These are phyloP conservation scores for Mallotus nudiflorus DNA, from an alignment of 345 rosid genomes.

Conservation along the genomic window DNA sequence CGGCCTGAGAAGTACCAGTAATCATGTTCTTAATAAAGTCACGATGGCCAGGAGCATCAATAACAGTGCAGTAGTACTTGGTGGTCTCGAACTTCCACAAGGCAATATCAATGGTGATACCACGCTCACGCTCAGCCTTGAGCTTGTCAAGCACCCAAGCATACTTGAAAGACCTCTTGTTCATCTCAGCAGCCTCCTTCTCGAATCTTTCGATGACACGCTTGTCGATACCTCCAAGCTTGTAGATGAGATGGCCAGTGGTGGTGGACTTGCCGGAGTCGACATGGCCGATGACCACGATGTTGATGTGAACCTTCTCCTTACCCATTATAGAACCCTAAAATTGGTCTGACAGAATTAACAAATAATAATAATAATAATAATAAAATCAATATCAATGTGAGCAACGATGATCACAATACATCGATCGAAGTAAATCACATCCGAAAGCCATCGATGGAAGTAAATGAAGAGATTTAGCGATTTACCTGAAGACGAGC, in stretches of 20 bases:
- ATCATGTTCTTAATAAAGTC: conserved; percentile 87
- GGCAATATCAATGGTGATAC: conserved; percentile 85
- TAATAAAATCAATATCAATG: too few relatives aligned
- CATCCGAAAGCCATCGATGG: too few relatives aligned
- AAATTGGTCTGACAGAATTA: too few relatives aligned
- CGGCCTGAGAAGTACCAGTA: conserved; percentile 84
- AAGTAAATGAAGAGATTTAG: too few relatives aligned
- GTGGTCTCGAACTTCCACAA: conserved; percentile 83
- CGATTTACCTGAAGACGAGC: too few relatives aligned
- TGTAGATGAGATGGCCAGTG: conserved; percentile 79
- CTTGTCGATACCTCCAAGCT: conserved; percentile 86
- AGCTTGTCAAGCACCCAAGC: conserved; percentile 90
- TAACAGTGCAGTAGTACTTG: conserved; percentile 77
- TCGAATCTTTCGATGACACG: conserved; percentile 84
- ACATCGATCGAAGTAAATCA: too few relatives aligned
- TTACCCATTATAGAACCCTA: conserved; percentile 52
- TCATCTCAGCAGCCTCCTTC: conserved; percentile 95
- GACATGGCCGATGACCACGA: conserved; percentile 88
- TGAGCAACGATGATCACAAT: too few relatives aligned
- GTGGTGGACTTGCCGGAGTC: conserved; percentile 91
- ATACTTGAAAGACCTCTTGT: conserved; percentile 85
- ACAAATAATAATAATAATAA: too few relatives aligned
- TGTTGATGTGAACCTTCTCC: conserved; percentile 76
- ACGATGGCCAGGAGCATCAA: conserved; percentile 84
- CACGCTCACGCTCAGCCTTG: conserved; percentile 86